Conservation (phyloP, 2,329 filamentous ascomycete species). For the Raffaelea ambrosiae region DNA sequence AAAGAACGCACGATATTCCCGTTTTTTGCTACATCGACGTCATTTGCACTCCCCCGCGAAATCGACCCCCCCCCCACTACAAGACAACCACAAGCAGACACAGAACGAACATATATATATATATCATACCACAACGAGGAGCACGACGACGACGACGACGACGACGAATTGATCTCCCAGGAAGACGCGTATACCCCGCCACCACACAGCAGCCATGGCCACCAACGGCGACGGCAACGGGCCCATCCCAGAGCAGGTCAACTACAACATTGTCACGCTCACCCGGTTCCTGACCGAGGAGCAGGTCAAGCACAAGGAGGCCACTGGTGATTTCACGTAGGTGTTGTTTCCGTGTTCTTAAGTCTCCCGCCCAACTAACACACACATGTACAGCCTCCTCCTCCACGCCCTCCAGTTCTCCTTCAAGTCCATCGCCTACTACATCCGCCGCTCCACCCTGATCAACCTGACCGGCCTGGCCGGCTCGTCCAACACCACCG, state of each 20-base stretch:
- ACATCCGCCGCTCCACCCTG: slow-evolving; percentile 90
- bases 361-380: neutral
- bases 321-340: slow-evolving; percentile 97
- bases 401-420: slow-evolving; percentile 98
- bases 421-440: slow-evolving; percentile 99
- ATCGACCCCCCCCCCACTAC: neutral
- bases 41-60: neutral
- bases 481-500: slow-evolving; percentile 88
- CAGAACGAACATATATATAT: no score
- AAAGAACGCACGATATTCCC: no score
- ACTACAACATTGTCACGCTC: slow-evolving; percentile 92
- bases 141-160: no score
- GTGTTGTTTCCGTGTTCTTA: slow-evolving; percentile 21
- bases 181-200: neutral
- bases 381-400: slow-evolving; percentile 56
- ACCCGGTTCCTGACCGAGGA: slow-evolving; percentile 95
- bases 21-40: neutral
- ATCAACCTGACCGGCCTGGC: slow-evolving; percentile 95
- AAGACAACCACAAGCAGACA: no score
- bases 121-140: no score
- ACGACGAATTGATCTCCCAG: no score
- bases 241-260: slow-evolving; percentile 67
- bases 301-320: slow-evolving; percentile 85
- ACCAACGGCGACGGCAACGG: slow-evolving; percentile 27
- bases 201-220: slow-evolving; percentile 15